These are phyloP conservation scores for Vitis hybrid DNA, from an alignment of 177 flowering plant genomes.

Conservation along the genomic window DNA sequence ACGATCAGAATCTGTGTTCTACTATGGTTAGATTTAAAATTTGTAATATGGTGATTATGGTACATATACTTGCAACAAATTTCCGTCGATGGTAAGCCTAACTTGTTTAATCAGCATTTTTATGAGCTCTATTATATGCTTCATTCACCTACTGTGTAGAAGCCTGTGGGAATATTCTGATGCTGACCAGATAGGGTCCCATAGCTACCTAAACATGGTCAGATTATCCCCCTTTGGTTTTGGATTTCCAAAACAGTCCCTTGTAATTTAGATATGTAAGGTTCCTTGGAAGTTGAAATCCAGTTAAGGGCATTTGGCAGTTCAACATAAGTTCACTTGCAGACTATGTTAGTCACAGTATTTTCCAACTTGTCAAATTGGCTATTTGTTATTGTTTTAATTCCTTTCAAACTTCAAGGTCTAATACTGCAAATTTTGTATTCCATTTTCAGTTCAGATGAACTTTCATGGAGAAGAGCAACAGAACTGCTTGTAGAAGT, in stretches of 20 bases:
- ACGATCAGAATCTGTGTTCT: no score
- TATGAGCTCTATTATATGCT: not conserved
- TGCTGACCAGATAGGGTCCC: not conserved
- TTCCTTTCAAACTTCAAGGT: not conserved
- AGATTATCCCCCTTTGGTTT: not conserved
- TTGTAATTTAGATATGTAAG: not conserved
- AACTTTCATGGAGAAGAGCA: slow-evolving; percentile 58
- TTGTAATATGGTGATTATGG: no score
- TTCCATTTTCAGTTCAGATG: slow-evolving; percentile 47
- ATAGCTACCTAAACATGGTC: not conserved
- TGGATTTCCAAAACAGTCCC: not conserved
- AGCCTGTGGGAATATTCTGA: no score
- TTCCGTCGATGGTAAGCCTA: not conserved
- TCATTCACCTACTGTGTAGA: no score
- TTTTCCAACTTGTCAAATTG: not conserved
- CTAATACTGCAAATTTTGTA: not conserved
- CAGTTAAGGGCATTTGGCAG: not conserved
- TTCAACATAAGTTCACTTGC: not conserved
- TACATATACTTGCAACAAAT: not conserved
- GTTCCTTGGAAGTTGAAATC: not conserved
- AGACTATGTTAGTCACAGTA: not conserved
- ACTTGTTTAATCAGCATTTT: not conserved
- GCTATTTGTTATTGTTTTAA: not conserved
- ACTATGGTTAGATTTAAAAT: no score
- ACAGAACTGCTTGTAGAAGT: slow-evolving; percentile 58